A percentile compares a stretch with the other conserved stretches of the same genome.
Evolutionary conservation across 345 rosid species (phyloP).

Genomic region (Diplotaxis tenuifolia): DNA sequence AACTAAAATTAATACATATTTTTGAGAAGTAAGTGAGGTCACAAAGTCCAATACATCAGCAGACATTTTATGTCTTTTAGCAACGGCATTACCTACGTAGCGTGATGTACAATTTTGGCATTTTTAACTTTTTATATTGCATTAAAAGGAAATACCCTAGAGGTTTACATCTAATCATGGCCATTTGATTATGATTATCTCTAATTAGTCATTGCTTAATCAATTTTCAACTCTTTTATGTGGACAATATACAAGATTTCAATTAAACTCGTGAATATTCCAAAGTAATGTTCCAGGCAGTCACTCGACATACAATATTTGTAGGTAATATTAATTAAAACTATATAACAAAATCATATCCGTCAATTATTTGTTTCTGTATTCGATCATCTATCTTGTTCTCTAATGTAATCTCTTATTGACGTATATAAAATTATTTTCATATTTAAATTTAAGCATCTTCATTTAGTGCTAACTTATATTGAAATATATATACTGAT

Average conservation of each 20-base stretch:
- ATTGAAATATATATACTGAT: not conserved
- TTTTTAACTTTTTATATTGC: slow-evolving; percentile 13
- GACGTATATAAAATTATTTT: not conserved
- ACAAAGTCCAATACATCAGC: slow-evolving; percentile 36
- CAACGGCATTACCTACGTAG: slow-evolving; percentile 30
- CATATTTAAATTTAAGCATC: not conserved
- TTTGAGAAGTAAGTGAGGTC: slow-evolving; percentile 33
- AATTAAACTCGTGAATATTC: slow-evolving; percentile 38
- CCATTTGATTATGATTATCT: slow-evolving; percentile 23
- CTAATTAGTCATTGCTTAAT: slow-evolving; percentile 13
- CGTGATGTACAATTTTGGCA: slow-evolving; percentile 40
- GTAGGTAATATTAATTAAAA: not conserved
- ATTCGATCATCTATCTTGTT: not conserved
- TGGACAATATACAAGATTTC: slow-evolving; percentile 20
- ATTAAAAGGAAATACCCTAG: slow-evolving; percentile 19
- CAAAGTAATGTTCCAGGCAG: slow-evolving; percentile 28
- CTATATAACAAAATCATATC: not conserved
- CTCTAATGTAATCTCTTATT: not conserved
- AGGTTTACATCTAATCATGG: slow-evolving; percentile 32
- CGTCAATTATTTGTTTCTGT: not conserved
- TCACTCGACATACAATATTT: slow-evolving; percentile 15
- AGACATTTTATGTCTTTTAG: slow-evolving; percentile 39
- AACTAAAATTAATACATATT: not conserved
- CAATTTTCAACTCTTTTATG: slow-evolving; percentile 23
- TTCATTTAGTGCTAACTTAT: not conserved